phyloP scores from a whole-genome alignment of 73 alveolate species.

The Symbiodinium natans region DNA sequence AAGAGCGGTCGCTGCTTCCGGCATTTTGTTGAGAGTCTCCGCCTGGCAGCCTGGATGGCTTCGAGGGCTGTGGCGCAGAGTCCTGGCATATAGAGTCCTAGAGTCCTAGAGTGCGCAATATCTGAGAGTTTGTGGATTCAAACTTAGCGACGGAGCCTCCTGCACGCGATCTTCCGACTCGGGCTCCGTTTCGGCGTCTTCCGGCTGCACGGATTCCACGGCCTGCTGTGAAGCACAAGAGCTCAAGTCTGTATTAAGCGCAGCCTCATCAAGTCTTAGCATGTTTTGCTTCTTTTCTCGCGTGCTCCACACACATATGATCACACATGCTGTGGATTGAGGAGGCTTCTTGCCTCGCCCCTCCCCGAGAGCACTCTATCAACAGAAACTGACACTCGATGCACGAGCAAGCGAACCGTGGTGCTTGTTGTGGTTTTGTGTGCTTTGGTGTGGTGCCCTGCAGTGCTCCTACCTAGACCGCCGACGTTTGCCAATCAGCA shows the following conservation, averaged over 20 bases:
- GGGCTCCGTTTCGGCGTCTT: constrained; percentile 67
- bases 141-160: not conserved
- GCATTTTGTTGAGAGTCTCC: too few relatives aligned
- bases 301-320: not conserved
- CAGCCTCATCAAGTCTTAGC: not conserved
- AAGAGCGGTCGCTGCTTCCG: too few relatives aligned
- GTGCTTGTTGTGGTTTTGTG: too few relatives aligned
- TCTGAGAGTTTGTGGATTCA: too few relatives aligned
- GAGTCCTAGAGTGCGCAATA: too few relatives aligned
- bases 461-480: too few relatives aligned
- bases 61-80: not conserved
- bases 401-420: too few relatives aligned
- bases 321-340: not conserved
- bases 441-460: too few relatives aligned
- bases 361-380: not conserved
- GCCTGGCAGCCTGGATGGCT: not conserved
- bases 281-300: not conserved
- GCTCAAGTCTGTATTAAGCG: not conserved
- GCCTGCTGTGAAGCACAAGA: not conserved
- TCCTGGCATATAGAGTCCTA: not conserved
- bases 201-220: not conserved
- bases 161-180: constrained; percentile 82
- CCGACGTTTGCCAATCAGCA: not conserved
- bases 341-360: constrained; percentile 11
- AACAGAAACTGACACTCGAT: not conserved